Percentiles rank a stretch among this genome's conserved stretches.
These are phyloP conservation scores for Candida coleopterorum DNA, from an alignment of 805 yeast genomes.

Conservation along the genomic window DNA sequence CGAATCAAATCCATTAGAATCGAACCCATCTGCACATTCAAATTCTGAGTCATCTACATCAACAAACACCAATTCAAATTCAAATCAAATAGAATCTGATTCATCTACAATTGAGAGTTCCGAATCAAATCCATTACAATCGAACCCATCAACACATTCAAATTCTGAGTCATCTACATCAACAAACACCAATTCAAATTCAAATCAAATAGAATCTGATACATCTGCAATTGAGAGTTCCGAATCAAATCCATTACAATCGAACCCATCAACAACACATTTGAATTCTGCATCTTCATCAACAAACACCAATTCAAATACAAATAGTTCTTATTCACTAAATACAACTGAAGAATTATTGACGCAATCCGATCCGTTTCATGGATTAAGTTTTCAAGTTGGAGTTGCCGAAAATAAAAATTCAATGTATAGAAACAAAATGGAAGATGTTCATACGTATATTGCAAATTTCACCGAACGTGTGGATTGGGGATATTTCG, in stretches of 20 bases:
- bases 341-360: background rate
- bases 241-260: background rate
- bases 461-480: constrained; percentile 90
- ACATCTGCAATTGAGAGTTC: background rate
- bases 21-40: background rate
- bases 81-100: too few relatives aligned
- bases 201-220: too few relatives aligned
- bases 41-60: background rate
- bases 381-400: constrained; percentile 66
- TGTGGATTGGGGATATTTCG: constrained; percentile 92
- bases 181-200: background rate
- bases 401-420: constrained; percentile 93
- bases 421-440: constrained; percentile 70
- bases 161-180: background rate
- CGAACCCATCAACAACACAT: background rate
- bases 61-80: background rate
- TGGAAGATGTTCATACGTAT: constrained; percentile 96
- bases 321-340: background rate
- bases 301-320: too few relatives aligned
- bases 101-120: too few relatives aligned
- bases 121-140: too few relatives aligned
- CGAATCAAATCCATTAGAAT: too few relatives aligned
- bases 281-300: background rate
- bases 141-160: background rate
- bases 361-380: constrained; percentile 38